Evolutionary conservation across 116 monocot species (phyloP), one percentile per base, ranked within the genome.

Genomic region (Cymodocea nodosa): DNA sequence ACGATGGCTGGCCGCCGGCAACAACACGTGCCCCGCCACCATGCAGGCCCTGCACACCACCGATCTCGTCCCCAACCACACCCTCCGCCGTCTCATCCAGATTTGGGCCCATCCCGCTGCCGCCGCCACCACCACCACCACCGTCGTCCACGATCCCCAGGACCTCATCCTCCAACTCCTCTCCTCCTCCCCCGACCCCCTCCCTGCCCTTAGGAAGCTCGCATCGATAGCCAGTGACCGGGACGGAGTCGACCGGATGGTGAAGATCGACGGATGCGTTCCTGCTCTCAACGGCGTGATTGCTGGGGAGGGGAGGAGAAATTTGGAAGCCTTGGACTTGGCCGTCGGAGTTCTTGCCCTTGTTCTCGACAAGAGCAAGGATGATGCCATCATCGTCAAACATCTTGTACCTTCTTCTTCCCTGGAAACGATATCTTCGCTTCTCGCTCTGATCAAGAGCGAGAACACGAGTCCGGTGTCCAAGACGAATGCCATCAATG

Each of bases 11-110:
- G 95, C 90, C 19, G 77, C 80, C 66, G 90, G 90, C 52, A 76
- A 90, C 75, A 73, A 67, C 56, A 95, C 85, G 19, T 95, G 95
- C 51, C 95, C 95, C 20, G 95, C 87, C 49, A 95, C 95, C 68
- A 83, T 81, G 81, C 79, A 79, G 49, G 73, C 79, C 35, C 90
- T 95, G 57, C 71, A 75, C 56, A 82, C 95, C 68, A 87, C 80
- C 39, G 90, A 85, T 17, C 78, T 95, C 52, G 75, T 89, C 35
- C 95, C 95, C 60, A 95, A 95, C 68, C 87, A 79, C 71, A 85
- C 81, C 70, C 81, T 95, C 69, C 85, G 77, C 63, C 82, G 95
- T 66, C 85, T 95, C 76, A 90, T 95, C 83, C 64, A 75, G 73
- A 58, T 77, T 74, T 94, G 94, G 86, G 68, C 71, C 62, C 60